Evolutionary conservation across 139 green algal species (phyloP), one percentile per base, ranked within the genome.

Genomic region (Tetradesmus lagerheimii): DNA sequence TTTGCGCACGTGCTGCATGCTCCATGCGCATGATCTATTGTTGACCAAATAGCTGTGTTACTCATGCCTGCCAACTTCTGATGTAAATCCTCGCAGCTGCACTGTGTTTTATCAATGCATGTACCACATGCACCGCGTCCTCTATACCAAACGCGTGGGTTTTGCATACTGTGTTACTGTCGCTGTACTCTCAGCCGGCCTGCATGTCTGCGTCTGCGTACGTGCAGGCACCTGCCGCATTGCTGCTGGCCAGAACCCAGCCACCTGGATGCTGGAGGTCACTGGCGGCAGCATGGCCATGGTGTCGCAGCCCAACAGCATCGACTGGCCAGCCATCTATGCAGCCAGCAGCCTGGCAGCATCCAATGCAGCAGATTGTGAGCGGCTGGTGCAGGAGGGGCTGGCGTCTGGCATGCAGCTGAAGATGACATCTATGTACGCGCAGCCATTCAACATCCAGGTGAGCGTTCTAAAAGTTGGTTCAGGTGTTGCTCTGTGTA

Each of bases 241-340:
- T 8, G 5, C 41, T 18, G 3, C 37, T 16, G 90, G 91, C 15
- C 87, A 95, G 50, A 98, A 98, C 91, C 96, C 96, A 15, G 94
- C 96, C 53, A 97, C 95, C 14, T 98, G 96, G 96, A 97, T 98
- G 95, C 93, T 98, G 29, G 94, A 97, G 50, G 92, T 96, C 29
- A 91, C 88, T 25, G 87, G 87, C 6, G 85, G 85, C 71, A 83
- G 71, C 74, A 91, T 85, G 87, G 79, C 87, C 37, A 87, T 79
- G 29, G 62, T 87, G 1, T 35, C 79, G 27, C 27, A 45, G 34
- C 41, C 78, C 35, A 88, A 91, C 62, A 64, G 34, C 71, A 57
- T 83, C 2, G 87, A 91, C 31, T 91, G 87, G 87, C 87, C 87
- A n/a, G 43, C 57, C 18, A 15, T 81, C 15, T 91, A 87, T 37